Base-by-base conservation (phyloP, 768 basidiomycete species). In the Trametes elegans region DNA sequence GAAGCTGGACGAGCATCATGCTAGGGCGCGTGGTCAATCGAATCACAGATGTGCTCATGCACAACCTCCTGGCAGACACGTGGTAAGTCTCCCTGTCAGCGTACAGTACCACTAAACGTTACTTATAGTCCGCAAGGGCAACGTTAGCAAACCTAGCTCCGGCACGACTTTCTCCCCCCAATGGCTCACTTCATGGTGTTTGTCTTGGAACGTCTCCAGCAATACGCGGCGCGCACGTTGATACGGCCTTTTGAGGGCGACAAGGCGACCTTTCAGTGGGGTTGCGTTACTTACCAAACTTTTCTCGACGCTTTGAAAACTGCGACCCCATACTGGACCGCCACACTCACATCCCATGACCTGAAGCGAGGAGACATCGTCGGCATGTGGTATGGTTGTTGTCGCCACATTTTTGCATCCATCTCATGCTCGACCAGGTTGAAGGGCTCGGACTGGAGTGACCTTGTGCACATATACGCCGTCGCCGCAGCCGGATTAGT, bases 401-500 rank as follows among this genome's bases (percentile, higher is more conserved):
- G 5, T 9, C 36, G 18, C 3, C 5, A 21, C n/a, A 16, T 29
- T 11, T 16, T 16, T 5, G 9, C 10, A 39, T 27, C 5, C 5
- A 4, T 9, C 32, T 21, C 2, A 1, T 23, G 31, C 9, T 14
- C 31, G 34, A 13, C 18, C 11, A 66, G 66, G 67, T 38, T 68
- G n/a, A 62, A 60, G 7, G 68, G 68, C 3, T 56, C 54, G 43
- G 49, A 53, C 9, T 66, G 67, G 46, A 42, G 54, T 2, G 66
- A 68, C 45, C 48, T 64, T 1, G 61, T 58, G 10, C 58, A 64
- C 35, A 56, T 68, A 9, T 66, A 66, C 44, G 58, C 55, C 3
- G 39, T 69, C 16, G 24, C 58, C 2, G 48, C 62, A 3, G 68
- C 68, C 4, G 67, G 66, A 0, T 69, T 53, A 34, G 50, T 66